Base-by-base conservation (phyloP, 805 yeast genomes). In the Lipomyces oligophaga region DNA sequence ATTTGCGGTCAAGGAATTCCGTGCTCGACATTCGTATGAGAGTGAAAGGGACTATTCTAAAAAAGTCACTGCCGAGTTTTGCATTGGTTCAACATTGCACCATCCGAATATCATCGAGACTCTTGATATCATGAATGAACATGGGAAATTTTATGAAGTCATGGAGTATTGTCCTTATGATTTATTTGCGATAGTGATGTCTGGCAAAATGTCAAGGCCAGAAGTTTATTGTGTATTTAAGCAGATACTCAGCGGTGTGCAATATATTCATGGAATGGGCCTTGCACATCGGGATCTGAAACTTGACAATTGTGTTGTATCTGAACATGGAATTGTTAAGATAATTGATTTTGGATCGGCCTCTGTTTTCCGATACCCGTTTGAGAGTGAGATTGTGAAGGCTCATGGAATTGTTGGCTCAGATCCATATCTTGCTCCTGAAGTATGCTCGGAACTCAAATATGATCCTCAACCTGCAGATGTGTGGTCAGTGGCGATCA, bases 341-440 rank as follows among this genome's bases (percentile, higher is more conserved):
- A 66, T 90, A 44, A 86, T 90, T 55, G 98, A 90, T 67, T 90
- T 89, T 66, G 98, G 98, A 5, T 82, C 94, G 3, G 93, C 97
- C 0, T 85, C 83, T 18, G 83, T 85, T 20, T 88, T 86, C 69
- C 75, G 80, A 51, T 81, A 80, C 59, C 81, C 82, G 5, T 79
- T 75, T 54, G 78, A 76, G 43, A 63, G 66, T 5, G 76, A 73
- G 45, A 74, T 79, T 19, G 78, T 83, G 15, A 70, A 74, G 48
- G 88, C 96, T 0, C 74, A 77, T 34, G 97, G 97, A 13, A 77
- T 90, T 19, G 95, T 90, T 10, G 98, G 98, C 13, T 84, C 95
- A 1, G 98, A 90, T 65, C 97, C 98, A 2, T 90, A 90, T 62
- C 69, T 90, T 52, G 93, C 97, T 0, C 97, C 97, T 0, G 98